A percentile compares a stretch with the other conserved stretches of the same genome.
phyloP scores from a whole-genome alignment of 352 stramenopile genomes.

The Blastocystis hominis region DNA sequence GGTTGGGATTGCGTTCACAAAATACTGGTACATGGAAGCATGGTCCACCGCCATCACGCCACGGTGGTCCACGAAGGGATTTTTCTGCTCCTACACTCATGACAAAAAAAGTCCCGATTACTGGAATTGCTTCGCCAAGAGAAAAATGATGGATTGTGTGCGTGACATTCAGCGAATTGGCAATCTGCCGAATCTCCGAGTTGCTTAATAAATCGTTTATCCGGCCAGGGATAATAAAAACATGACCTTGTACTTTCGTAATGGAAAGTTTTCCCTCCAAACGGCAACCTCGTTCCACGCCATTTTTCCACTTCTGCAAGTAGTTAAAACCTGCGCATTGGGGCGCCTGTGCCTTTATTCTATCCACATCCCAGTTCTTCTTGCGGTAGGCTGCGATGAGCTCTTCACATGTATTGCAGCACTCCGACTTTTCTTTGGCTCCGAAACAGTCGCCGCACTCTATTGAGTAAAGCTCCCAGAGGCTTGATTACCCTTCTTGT shows the following conservation, averaged over 20 bases:
- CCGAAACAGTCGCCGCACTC: not conserved
- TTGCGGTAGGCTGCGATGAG: conserved; percentile 59
- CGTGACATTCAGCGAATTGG: conserved; percentile 15
- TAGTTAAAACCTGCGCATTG: conserved; percentile 14
- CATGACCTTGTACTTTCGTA: conserved; percentile 36
- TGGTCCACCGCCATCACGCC: not conserved
- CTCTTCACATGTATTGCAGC: conserved; percentile 61
- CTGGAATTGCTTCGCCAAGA: not conserved
- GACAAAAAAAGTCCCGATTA: not conserved
- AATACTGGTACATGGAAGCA: conserved; percentile 67
- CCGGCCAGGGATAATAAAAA: conserved; percentile 1
- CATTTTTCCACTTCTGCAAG: conserved; percentile 39
- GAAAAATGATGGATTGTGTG: conserved; percentile 38
- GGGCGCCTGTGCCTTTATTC: not conserved
- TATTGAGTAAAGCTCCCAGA: not conserved
- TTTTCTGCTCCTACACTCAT: not conserved
- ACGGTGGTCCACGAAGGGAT: not conserved
- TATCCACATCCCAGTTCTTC: conserved; percentile 57
- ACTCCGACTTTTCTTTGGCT: not conserved
- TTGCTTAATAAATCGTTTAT: not conserved
- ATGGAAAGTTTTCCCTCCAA: conserved; percentile 11
- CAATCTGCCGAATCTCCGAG: not conserved
- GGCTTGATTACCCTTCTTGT: not conserved
- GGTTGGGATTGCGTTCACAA: conserved; percentile 74
- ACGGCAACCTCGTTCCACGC: conserved; percentile 45